Conservation (phyloP, 2,329 filamentous ascomycete genomes). For the Corynespora cassiicola region DNA sequence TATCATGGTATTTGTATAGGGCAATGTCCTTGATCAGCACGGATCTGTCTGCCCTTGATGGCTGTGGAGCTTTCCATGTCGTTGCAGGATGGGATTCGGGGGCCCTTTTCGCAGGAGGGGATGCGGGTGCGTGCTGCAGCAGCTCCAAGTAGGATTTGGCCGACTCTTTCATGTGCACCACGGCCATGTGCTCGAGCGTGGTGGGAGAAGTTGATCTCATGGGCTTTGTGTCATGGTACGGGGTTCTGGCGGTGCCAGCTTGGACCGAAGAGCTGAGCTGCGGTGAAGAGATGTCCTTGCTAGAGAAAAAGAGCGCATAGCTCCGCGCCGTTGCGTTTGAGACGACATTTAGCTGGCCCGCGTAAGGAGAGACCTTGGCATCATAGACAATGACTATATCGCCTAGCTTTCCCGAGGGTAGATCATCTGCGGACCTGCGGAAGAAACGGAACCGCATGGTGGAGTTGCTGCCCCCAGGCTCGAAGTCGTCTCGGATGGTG, state of each 20-base stretch:
- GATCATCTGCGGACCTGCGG: slow-evolving; percentile 11
- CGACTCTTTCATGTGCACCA: slow-evolving; percentile 32
- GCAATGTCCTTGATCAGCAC: slow-evolving; percentile 69
- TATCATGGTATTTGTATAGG: slow-evolving; percentile 66
- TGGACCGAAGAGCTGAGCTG: too few species aligned
- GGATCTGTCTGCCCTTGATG: slow-evolving; percentile 39
- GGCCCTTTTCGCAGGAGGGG: too few species aligned
- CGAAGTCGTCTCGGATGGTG: slow-evolving; percentile 47
- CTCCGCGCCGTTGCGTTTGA: too few species aligned
- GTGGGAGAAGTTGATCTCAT: too few species aligned
- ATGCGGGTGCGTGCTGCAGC: too few species aligned
- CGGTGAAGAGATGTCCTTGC: slow-evolving; percentile 7
- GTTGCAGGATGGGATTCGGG: not conserved
- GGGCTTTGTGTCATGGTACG: slow-evolving; percentile 2
- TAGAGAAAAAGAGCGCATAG: slow-evolving; percentile 7
- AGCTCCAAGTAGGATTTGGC: too few species aligned
- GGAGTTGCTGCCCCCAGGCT: slow-evolving; percentile 18
- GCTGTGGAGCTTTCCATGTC: slow-evolving; percentile 3
- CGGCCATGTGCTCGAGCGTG: slow-evolving; percentile 27
- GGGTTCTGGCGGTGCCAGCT: too few species aligned
- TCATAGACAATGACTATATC: slow-evolving; percentile 68
- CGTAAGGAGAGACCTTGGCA: not conserved
- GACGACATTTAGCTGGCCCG: too few species aligned
- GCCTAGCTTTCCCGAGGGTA: slow-evolving; percentile 60
- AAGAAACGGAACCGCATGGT: slow-evolving; percentile 35